Conservation (phyloP, 1,139 yeast genomes). For the Magnusiomyces magnusii region DNA sequence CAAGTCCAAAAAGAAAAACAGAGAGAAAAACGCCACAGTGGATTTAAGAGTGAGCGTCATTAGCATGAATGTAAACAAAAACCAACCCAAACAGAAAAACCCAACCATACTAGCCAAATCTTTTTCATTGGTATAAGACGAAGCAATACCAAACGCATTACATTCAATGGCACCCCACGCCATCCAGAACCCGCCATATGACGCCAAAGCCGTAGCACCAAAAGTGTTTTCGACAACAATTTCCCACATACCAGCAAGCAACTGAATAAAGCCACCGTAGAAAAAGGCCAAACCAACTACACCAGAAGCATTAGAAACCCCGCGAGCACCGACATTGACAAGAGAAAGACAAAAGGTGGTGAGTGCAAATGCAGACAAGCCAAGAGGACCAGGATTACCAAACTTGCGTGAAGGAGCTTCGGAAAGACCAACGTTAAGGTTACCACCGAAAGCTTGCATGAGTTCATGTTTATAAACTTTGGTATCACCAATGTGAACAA, state of each 20-base stretch:
- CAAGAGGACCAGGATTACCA: conserved; percentile 85
- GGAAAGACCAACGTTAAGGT: conserved; percentile 51
- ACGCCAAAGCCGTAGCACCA: conserved; percentile 77
- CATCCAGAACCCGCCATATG: conserved; percentile 87
- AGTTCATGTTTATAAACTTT: conserved; percentile 54
- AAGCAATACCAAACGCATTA: conserved; percentile 63
- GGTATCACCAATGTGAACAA: conserved; percentile 62
- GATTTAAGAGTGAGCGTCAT: conserved; percentile 65
- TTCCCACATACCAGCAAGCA: conserved; percentile 71
- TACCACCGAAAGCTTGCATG: conserved; percentile 61
- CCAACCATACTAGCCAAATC: conserved; percentile 57
- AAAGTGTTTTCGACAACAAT: conserved; percentile 64
- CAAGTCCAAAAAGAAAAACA: conserved; percentile 55
- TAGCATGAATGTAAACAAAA: conserved; percentile 64
- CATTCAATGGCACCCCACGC: conserved; percentile 62
- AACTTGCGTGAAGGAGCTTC: conserved; percentile 61
- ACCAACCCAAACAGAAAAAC: conserved; percentile 67
- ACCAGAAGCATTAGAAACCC: conserved; percentile 43
- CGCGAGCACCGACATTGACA: conserved; percentile 51
- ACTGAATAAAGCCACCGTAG: conserved; percentile 76
- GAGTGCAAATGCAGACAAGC: conserved; percentile 72
- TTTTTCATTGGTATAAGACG: conserved; percentile 41
- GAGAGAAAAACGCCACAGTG: conserved; percentile 65
- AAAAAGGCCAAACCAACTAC: conserved; percentile 73
- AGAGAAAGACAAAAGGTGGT: conserved; percentile 74